Conservation (phyloP, 352 stramenopile genomes). For the Phytophthora colocasiae region DNA sequence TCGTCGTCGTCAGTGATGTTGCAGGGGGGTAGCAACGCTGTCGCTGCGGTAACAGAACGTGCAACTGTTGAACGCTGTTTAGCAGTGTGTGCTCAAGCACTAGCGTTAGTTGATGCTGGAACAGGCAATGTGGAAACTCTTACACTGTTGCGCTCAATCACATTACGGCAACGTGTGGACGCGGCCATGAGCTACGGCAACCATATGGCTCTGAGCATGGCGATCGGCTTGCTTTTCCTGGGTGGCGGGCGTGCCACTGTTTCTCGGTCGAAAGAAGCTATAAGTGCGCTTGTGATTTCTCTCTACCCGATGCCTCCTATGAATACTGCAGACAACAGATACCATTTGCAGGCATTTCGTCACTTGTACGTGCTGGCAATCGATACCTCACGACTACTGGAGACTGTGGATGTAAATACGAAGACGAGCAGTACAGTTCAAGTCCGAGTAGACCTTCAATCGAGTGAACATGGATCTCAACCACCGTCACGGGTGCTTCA, state of each 20-base stretch:
- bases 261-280: slow-evolving; percentile 86
- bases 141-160: slow-evolving; percentile 90
- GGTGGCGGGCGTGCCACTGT: slow-evolving; percentile 95
- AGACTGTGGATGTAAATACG: slow-evolving; percentile 81
- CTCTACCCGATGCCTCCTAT: slow-evolving; percentile 95
- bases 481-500: slow-evolving; percentile 40
- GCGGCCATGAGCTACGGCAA: slow-evolving; percentile 93
- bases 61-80: slow-evolving; percentile 95
- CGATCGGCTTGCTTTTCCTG: slow-evolving; percentile 97
- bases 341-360: slow-evolving; percentile 86
- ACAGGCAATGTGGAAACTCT: slow-evolving; percentile 95
- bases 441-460: slow-evolving; percentile 52
- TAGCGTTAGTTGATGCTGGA: slow-evolving; percentile 96
- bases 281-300: slow-evolving; percentile 94
- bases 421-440: slow-evolving; percentile 53
- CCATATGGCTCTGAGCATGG: slow-evolving; percentile 95
- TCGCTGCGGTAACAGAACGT: slow-evolving; percentile 73
- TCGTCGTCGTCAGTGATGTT: slow-evolving; percentile 41
- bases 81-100: slow-evolving; percentile 87
- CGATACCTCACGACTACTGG: slow-evolving; percentile 71
- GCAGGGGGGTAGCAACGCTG: slow-evolving; percentile 48
- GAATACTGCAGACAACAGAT: slow-evolving; percentile 95
- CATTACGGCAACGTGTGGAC: slow-evolving; percentile 80
- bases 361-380: slow-evolving; percentile 93
- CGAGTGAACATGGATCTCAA: slow-evolving; percentile 10